Evolutionary conservation across 2,329 filamentous ascomycete genomes (phyloP), one percentile per base, ranked within the genome.

Genomic region (Triangularia setosa): DNA sequence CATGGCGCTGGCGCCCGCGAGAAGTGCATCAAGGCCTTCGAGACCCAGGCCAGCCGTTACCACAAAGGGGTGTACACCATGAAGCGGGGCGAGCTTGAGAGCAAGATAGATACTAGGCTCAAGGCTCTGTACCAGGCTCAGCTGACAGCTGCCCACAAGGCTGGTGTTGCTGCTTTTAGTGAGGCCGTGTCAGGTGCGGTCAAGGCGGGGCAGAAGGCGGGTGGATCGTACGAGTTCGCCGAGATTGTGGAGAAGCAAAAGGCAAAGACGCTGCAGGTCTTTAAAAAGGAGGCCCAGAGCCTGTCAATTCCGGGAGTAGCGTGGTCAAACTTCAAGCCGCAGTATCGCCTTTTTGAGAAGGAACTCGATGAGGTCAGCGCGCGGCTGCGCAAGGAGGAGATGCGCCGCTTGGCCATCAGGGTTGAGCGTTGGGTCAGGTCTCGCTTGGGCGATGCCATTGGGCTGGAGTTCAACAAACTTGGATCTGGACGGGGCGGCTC

Each of bases 371-470:
- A 95, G 69, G 92, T 96, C 61, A 96, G 93, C 69, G 84, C 86
- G 48, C 88, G 90, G 67, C 80, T 99, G 70, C 87, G 95, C 71
- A 93, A 95, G 74, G 95, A 99, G 69, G 95, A 99, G 79, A 97
- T 99, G 92, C 88, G 94, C 67, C 88, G 95, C 23, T 81, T 99
- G 67, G 93, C 95, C 1, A 95, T 89, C 30, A 87, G 95, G 21
- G 90, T 97, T 24, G 95, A 99, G 79, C 87, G 94, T 71, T 97
- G 93, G 92, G 93, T 99, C 67, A 89, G 90, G 72, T 92, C 92
- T 64, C 89, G 93, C 56, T 84, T 99, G 33, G 88, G 89, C 33
- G 95, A 99, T 74, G 91, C 91, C 16, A 83, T 98, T 53, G 93
- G 94, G 14, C 80, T 98, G 18, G 93, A 98, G 74, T 98, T 99